These are phyloP conservation scores for Penicillium maclennaniae DNA, from an alignment of 495 filamentous ascomycete genomes.

Conservation along the genomic window DNA sequence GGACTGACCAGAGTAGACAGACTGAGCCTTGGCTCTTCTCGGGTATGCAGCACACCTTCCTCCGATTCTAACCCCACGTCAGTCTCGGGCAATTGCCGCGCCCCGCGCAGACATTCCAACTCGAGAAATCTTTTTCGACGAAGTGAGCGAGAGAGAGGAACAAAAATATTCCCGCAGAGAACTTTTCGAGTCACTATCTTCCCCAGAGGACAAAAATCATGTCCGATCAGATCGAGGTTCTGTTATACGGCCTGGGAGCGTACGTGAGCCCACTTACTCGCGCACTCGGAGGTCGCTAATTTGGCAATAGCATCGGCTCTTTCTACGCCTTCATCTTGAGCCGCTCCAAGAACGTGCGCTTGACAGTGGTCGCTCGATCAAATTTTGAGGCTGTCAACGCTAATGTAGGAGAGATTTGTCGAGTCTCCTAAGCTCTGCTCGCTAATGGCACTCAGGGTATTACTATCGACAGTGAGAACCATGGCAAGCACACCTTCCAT, in stretches of 20 bases:
- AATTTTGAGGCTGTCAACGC: conserved; percentile 46
- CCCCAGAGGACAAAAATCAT: conserved; percentile 4
- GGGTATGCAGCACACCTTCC: no score
- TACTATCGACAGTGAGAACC: conserved; percentile 41
- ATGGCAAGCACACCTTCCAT: conserved; percentile 42
- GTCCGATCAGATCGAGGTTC: conserved; percentile 31
- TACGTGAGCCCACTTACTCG: conserved; percentile 12
- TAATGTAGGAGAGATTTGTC: conserved; percentile 23
- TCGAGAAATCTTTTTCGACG: no score
- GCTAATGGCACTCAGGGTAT: conserved; percentile 33
- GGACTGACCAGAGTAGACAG: no score
- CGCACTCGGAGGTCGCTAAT: neutral
- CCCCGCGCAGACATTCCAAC: no score
- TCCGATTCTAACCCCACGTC: no score
- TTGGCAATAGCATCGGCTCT: conserved; percentile 36
- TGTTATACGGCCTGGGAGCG: conserved; percentile 39
- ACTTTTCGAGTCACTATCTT: no score
- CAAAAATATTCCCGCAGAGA: no score
- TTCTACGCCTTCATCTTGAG: conserved; percentile 47
- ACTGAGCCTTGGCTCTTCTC: no score
- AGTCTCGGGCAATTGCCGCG: no score
- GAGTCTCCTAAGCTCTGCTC: no score
- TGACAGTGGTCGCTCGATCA: conserved; percentile 52
- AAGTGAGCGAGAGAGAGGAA: no score
- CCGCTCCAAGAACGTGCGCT: conserved; percentile 34